These are phyloP conservation scores for Sungouiozyma intestinalis DNA, from an alignment of 805 yeast species.

Conservation along the genomic window DNA sequence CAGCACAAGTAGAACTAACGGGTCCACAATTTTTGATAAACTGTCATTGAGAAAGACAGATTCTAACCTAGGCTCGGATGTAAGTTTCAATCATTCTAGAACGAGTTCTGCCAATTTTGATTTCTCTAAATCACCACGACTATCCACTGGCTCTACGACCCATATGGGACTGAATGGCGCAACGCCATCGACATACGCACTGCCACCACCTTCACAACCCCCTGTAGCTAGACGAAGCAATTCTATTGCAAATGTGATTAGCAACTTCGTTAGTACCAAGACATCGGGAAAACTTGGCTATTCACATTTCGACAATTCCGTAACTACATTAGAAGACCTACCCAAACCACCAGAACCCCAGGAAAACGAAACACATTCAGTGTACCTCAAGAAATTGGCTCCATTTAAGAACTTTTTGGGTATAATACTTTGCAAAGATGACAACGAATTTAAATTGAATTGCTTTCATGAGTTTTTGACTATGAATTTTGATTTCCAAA, in stretches of 20 bases:
- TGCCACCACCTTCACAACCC: conserved; percentile 2
- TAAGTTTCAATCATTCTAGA: neutral
- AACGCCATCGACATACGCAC: neutral
- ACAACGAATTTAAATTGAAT: conserved; percentile 17
- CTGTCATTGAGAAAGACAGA: neutral
- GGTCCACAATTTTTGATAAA: neutral
- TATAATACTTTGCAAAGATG: conserved; percentile 22
- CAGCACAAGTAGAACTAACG: neutral
- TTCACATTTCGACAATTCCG: conserved; percentile 1
- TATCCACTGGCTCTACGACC: conserved; percentile 2
- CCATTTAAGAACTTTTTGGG: conserved; percentile 27
- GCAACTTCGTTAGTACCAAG: conserved; percentile 29
- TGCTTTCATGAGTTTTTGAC: conserved; percentile 24
- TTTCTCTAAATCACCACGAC: conserved; percentile 2
- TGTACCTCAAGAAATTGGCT: conserved; percentile 21
- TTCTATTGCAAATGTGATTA: conserved; percentile 31
- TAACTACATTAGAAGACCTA: conserved; percentile 12
- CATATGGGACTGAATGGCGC: neutral
- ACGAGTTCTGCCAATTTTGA: conserved; percentile 1
- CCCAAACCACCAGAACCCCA: conserved; percentile 23
- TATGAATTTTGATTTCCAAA: conserved; percentile 37
- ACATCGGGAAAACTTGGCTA: conserved; percentile 11
- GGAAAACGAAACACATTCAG: conserved; percentile 20
- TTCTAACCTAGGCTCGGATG: conserved; percentile 1
- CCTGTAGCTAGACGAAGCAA: conserved; percentile 26